phyloP scores from a whole-genome alignment of 2,329 filamentous ascomycete genomes.

The Leptographium flavum region DNA sequence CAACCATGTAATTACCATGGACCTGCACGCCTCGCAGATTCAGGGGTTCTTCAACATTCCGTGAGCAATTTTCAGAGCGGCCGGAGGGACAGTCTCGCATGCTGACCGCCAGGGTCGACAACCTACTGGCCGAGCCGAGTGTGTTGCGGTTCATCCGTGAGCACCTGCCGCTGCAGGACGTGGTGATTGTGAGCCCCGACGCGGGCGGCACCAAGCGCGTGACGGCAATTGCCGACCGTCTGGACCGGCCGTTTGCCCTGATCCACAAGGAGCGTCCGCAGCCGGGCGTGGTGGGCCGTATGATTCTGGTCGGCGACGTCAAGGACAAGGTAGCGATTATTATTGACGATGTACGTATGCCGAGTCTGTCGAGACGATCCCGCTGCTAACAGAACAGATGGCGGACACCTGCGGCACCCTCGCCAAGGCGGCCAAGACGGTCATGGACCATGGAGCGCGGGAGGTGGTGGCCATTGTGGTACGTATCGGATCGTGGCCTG shows the following conservation, averaged over 20 bases:
- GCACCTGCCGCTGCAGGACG: conserved; percentile 67
- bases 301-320: conserved; percentile 93
- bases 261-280: conserved; percentile 94
- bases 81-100: no score
- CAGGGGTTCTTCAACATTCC: conserved; percentile 78
- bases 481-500: neutral
- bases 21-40: conserved; percentile 36
- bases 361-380: neutral
- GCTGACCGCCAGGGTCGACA: conserved; percentile 31
- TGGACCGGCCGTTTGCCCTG: conserved; percentile 81
- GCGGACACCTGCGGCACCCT: conserved; percentile 23
- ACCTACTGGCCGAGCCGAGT: conserved; percentile 87
- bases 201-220: conserved; percentile 90
- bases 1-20: conserved; percentile 74
- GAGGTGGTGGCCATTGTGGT: conserved; percentile 81
- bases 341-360: conserved; percentile 31
- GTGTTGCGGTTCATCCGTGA: conserved; percentile 84
- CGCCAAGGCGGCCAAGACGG: conserved; percentile 73
- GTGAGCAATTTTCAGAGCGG: neutral
- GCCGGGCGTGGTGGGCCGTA: conserved; percentile 66
- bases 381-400: conserved; percentile 8
- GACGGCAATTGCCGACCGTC: conserved; percentile 80
- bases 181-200: conserved; percentile 89
- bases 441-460: conserved; percentile 74
- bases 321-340: conserved; percentile 85